Evolutionary conservation across 768 basidiomycete species (phyloP).

Genomic region (Mycena alexandri): DNA sequence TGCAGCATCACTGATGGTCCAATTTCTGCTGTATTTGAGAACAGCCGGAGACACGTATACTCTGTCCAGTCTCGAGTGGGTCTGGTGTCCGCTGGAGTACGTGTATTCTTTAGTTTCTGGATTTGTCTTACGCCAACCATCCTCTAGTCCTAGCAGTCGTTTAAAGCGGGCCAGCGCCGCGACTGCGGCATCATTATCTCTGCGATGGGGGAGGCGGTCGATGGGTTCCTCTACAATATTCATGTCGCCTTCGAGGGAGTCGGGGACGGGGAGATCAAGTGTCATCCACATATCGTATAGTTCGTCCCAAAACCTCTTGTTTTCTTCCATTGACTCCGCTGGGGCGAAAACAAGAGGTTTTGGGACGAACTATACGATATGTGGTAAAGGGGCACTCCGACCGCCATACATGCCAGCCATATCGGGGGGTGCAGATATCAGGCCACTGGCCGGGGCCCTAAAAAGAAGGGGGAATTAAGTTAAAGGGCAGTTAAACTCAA

Average conservation of each 20-base stretch:
- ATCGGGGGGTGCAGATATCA: too few species aligned
- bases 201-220: slow-evolving; percentile 20
- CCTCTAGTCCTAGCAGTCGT: slow-evolving; percentile 1
- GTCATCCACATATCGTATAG: not conserved
- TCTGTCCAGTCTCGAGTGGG: slow-evolving; percentile 19
- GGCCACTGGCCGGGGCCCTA: too few species aligned
- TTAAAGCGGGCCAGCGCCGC: not conserved
- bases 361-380: too few species aligned
- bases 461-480: too few species aligned
- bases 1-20: not conserved
- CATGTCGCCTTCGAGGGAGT: slow-evolving; percentile 20
- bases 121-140: slow-evolving; percentile 25
- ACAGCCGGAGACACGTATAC: not conserved
- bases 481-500: too few species aligned
- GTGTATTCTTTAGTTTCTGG: slow-evolving; percentile 11
- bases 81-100: not conserved
- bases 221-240: slow-evolving; percentile 23
- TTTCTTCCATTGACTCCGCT: slow-evolving; percentile 6
- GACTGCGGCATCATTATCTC: not conserved
- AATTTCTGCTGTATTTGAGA: slow-evolving; percentile 6
- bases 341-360: too few species aligned
- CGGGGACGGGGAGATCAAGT: slow-evolving; percentile 17
- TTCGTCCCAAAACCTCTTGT: slow-evolving; percentile 35
- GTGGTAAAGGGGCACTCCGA: too few species aligned
- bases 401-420: too few species aligned